phyloP scores from a whole-genome alignment of 2,329 filamentous ascomycete genomes.

The Metarhizium guizhouense region DNA sequence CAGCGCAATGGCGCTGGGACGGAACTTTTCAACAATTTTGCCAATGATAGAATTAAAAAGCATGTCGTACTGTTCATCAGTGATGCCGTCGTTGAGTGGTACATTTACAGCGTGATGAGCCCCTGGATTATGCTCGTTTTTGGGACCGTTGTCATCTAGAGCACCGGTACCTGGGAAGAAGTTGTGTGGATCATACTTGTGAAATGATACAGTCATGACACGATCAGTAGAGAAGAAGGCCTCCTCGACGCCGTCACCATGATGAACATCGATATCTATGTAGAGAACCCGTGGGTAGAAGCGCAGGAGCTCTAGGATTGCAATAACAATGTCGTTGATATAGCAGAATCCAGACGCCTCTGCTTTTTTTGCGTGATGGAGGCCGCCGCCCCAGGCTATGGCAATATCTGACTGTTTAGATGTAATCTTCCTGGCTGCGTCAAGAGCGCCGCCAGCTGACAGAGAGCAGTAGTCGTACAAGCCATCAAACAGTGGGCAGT shows the following conservation, averaged over 20 bases:
- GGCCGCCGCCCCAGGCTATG: slow-evolving; percentile 92
- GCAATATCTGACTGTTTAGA: slow-evolving; percentile 87
- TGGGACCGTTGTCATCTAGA: slow-evolving; percentile 75
- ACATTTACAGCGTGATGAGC: slow-evolving; percentile 88
- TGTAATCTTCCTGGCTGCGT: slow-evolving; percentile 82
- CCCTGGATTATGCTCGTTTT: slow-evolving; percentile 74
- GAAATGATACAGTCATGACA: slow-evolving; percentile 89
- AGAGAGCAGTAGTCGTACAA: slow-evolving; percentile 92
- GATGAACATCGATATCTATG: slow-evolving; percentile 89
- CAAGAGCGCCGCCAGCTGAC: slow-evolving; percentile 82
- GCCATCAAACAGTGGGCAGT: slow-evolving; percentile 94
- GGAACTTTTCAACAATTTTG: slow-evolving; percentile 70
- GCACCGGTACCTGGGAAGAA: slow-evolving; percentile 93
- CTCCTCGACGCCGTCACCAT: slow-evolving; percentile 85
- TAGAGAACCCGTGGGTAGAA: slow-evolving; percentile 81
- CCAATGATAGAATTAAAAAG: slow-evolving; percentile 79
- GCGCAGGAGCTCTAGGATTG: slow-evolving; percentile 78
- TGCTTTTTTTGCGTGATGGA: slow-evolving; percentile 92
- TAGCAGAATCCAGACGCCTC: slow-evolving; percentile 97
- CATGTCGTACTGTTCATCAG: slow-evolving; percentile 77
- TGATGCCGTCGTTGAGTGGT: slow-evolving; percentile 82
- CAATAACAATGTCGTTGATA: slow-evolving; percentile 96
- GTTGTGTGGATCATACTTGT: slow-evolving; percentile 78
- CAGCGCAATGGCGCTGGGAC: slow-evolving; percentile 83
- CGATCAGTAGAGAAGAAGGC: slow-evolving; percentile 84